Percentiles rank a stretch among this genome's conserved stretches.
These are phyloP conservation scores for Monosporascus sp. DNA, from an alignment of 2,329 filamentous ascomycete species.

Conservation along the genomic window DNA sequence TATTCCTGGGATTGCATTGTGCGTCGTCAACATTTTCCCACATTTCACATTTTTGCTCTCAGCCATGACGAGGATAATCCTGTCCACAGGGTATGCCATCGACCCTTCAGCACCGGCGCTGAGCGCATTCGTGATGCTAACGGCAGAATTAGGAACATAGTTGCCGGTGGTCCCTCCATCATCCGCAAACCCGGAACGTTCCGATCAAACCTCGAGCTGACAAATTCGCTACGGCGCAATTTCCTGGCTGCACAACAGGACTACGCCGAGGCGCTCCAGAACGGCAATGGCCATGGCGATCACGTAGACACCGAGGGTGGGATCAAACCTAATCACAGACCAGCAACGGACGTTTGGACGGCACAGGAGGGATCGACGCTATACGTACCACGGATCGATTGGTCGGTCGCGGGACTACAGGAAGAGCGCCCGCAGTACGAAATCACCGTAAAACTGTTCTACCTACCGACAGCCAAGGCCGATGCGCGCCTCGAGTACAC, in stretches of 20 bases:
- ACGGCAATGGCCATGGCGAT: slow-evolving; percentile 24
- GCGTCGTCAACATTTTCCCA: no score
- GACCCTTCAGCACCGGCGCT: neutral
- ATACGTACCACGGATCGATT: slow-evolving; percentile 75
- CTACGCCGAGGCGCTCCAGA: slow-evolving; percentile 32
- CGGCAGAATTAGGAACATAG: slow-evolving; percentile 60
- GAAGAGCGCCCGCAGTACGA: slow-evolving; percentile 86
- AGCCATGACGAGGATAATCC: slow-evolving; percentile 68
- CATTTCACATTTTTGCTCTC: neutral
- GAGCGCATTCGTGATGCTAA: slow-evolving; percentile 6
- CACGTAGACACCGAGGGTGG: slow-evolving; percentile 21
- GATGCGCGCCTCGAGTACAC: slow-evolving; percentile 65
- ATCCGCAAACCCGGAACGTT: slow-evolving; percentile 71
- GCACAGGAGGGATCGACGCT: slow-evolving; percentile 53
- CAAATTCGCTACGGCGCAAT: slow-evolving; percentile 80
- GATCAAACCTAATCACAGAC: slow-evolving; percentile 14
- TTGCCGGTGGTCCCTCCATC: slow-evolving; percentile 76
- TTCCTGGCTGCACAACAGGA: slow-evolving; percentile 70
- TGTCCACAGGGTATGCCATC: slow-evolving; percentile 73
- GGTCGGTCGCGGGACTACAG: slow-evolving; percentile 62
- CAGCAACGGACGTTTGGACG: slow-evolving; percentile 59
- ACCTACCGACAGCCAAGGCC: slow-evolving; percentile 66
- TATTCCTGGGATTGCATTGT: no score
- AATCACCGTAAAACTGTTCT: slow-evolving; percentile 93
- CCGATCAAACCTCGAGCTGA: slow-evolving; percentile 90